phyloP scores from a whole-genome alignment of 495 filamentous ascomycete species.

The Xylaria venustula region DNA sequence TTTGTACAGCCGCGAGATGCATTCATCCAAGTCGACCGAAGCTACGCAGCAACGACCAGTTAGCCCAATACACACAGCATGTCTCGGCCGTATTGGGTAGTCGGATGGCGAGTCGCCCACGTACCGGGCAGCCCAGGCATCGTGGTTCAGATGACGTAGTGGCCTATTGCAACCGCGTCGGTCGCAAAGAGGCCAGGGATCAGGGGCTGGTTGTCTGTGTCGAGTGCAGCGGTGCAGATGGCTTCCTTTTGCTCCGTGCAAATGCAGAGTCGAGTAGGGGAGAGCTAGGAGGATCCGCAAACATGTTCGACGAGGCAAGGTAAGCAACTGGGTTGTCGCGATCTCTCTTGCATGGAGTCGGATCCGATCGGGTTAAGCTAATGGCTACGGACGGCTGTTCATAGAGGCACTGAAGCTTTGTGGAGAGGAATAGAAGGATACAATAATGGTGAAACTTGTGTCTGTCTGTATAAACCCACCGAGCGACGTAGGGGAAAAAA shows the following conservation, averaged over 20 bases:
- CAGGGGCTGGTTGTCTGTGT: constrained; percentile 10
- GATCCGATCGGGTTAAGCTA: constrained; percentile 4
- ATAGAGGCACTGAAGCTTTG: neutral
- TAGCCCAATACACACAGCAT: constrained; percentile 8
- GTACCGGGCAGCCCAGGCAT: constrained; percentile 91
- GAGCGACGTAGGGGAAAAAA: too few species aligned
- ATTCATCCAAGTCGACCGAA: constrained; percentile 97
- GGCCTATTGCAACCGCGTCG: neutral
- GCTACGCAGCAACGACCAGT: constrained; percentile 49
- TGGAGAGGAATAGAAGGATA: neutral
- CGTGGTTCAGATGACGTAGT: constrained; percentile 29
- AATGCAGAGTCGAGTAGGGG: constrained; percentile 27
- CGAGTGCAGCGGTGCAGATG: constrained; percentile 5
- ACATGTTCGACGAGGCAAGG: constrained; percentile 33
- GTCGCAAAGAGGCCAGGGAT: constrained; percentile 11
- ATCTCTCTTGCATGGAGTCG: constrained; percentile 29
- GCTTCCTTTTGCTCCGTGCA: constrained; percentile 32
- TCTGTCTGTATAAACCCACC: constrained; percentile 6
- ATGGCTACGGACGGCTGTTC: neutral
- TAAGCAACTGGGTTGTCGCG: constrained; percentile 11
- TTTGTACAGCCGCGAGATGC: constrained; percentile 90
- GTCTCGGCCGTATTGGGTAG: neutral
- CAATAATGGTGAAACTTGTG: neutral
- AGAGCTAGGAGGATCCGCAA: constrained; percentile 31
- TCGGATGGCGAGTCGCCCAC: constrained; percentile 24